Percentiles rank a stretch among this genome's conserved stretches.
These are phyloP conservation scores for Rubia tinctorum DNA, from an alignment of 305 asterid genomes.

Conservation along the genomic window DNA sequence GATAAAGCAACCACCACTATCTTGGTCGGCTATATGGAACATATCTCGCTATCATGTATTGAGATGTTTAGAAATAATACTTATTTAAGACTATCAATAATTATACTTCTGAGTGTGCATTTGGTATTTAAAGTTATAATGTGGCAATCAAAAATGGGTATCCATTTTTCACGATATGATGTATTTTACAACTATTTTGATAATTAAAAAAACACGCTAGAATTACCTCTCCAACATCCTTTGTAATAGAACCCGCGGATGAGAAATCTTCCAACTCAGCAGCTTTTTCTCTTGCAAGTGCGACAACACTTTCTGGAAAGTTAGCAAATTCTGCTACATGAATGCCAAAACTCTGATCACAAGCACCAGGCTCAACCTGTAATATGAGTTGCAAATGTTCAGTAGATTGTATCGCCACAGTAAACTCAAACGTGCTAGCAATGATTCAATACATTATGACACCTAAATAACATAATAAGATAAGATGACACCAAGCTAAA, in stretches of 20 bases:
- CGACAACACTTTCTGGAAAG: constrained; percentile 87
- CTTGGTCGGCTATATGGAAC: neutral
- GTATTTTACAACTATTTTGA: neutral
- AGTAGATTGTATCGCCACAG: constrained; percentile 11
- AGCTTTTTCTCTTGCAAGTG: constrained; percentile 95
- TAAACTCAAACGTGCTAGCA: neutral
- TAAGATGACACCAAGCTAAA: neutral
- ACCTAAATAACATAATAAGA: neutral
- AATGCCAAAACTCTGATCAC: constrained; percentile 99
- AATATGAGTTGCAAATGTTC: constrained; percentile 16
- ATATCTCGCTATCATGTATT: neutral
- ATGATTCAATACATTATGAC: neutral
- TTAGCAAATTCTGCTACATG: constrained; percentile 99
- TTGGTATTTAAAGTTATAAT: neutral
- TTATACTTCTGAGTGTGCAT: neutral
- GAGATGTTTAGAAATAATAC: neutral
- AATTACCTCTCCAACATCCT: constrained; percentile 51
- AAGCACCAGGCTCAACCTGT: constrained; percentile 93
- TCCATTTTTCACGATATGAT: neutral
- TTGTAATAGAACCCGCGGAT: constrained; percentile 35
- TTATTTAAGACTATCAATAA: neutral
- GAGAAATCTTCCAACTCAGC: constrained; percentile 96
- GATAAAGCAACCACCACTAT: neutral
- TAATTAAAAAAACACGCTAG: constrained; percentile 1
- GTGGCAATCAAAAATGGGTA: no score